phyloP scores from a whole-genome alignment of 768 basidiomycete species.

The Rhodotorula babjevae region DNA sequence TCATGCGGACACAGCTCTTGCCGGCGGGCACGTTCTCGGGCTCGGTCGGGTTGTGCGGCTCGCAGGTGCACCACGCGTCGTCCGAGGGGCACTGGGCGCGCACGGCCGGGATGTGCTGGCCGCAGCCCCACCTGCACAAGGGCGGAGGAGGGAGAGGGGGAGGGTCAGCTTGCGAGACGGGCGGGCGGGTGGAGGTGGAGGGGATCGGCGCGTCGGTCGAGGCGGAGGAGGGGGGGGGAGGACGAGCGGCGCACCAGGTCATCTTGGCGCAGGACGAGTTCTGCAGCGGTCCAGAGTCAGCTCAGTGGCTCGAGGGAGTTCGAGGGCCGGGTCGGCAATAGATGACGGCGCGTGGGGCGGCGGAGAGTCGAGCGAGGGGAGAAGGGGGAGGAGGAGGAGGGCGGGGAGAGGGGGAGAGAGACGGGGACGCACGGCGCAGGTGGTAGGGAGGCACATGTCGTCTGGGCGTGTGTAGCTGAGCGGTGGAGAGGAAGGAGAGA shows the following conservation, averaged over 20 bases:
- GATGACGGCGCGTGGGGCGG: too few relatives aligned
- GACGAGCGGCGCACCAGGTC: constrained; percentile 7
- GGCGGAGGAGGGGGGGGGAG: neutral
- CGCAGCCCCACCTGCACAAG: constrained; percentile 32
- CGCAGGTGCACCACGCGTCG: constrained; percentile 20
- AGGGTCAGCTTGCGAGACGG: neutral
- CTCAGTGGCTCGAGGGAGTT: too few relatives aligned
- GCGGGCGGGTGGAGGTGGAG: too few relatives aligned
- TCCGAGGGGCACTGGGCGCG: constrained; percentile 3
- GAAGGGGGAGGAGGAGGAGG: too few relatives aligned
- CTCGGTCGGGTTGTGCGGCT: constrained; percentile 5
- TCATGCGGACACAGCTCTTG: neutral
- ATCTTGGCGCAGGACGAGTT: constrained; percentile 1
- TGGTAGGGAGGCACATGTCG: neutral
- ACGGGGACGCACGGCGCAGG: neutral
- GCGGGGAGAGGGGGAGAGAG: too few relatives aligned
- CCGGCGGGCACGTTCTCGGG: neutral
- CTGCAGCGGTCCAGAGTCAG: neutral
- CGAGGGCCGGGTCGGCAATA: neutral
- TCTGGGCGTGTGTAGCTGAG: too few relatives aligned
- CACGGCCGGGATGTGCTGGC: constrained; percentile 18
- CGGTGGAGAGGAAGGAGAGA: too few relatives aligned
- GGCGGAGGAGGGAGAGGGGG: too few relatives aligned
- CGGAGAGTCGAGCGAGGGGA: too few relatives aligned
- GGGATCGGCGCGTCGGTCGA: neutral